These are phyloP conservation scores for Ensete glaucum DNA, from an alignment of 176 grass and related monocot genomes.

Conservation along the genomic window DNA sequence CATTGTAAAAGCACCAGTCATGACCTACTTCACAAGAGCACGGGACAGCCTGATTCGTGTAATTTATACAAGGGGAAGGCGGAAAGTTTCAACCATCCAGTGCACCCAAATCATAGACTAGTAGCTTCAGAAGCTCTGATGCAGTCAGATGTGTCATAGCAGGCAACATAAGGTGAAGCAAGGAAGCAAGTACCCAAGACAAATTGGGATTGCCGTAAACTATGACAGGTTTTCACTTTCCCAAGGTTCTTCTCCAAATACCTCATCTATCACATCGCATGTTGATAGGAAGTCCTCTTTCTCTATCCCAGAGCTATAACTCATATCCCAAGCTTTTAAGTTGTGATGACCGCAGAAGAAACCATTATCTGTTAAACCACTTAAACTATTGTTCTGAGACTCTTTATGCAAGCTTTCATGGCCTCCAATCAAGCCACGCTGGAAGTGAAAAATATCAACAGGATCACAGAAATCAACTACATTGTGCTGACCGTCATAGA, in stretches of 20 bases:
- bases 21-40: no score
- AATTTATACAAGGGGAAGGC: neutral
- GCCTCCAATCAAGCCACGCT: neutral
- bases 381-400: neutral
- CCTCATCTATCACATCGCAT: conserved; percentile 71
- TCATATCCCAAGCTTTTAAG: conserved; percentile 44
- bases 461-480: neutral
- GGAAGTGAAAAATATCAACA: neutral
- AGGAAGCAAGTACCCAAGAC: neutral
- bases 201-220: neutral
- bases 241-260: conserved; percentile 51
- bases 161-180: neutral
- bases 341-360: conserved; percentile 31
- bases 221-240: conserved; percentile 16
- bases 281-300: conserved; percentile 60
- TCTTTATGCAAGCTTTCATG: neutral
- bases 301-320: conserved; percentile 32
- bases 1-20: no score
- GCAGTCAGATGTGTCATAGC: neutral
- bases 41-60: no score
- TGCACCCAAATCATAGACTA: neutral
- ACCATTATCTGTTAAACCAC: neutral
- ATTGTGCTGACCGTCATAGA: neutral
- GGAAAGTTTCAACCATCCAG: neutral
- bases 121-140: neutral